These are phyloP conservation scores for Dentiscutata heterogama DNA, from an alignment of 371 early-diverging fungal genomes.

Conservation along the genomic window DNA sequence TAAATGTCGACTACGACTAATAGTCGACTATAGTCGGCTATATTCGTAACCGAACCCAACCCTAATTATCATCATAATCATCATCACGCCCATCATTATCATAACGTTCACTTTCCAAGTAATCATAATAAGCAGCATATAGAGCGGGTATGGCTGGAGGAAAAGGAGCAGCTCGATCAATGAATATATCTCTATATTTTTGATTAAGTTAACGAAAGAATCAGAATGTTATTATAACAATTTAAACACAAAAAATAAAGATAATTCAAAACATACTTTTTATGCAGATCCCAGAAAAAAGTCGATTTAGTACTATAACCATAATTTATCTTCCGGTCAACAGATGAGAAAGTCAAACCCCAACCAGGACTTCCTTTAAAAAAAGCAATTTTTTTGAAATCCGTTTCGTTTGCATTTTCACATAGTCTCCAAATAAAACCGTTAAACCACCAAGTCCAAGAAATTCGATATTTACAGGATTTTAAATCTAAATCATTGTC, in stretches of 20 bases:
- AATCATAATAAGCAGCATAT: neutral
- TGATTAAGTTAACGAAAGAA: neutral
- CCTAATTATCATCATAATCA: too few species aligned
- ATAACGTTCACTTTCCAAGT: too few species aligned
- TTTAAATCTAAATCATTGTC: neutral
- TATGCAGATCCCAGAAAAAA: slow-evolving; percentile 4
- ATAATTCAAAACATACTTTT: neutral
- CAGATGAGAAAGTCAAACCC: neutral
- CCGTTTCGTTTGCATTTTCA: neutral
- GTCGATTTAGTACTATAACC: neutral
- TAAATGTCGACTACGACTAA: too few species aligned
- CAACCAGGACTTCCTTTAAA: neutral
- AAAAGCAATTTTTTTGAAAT: neutral
- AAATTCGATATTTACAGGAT: slow-evolving; percentile 8
- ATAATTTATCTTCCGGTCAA: neutral
- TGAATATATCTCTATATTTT: slow-evolving; percentile 1
- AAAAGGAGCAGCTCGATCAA: neutral
- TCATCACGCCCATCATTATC: too few species aligned
- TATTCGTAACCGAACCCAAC: too few species aligned
- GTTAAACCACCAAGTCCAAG: neutral
- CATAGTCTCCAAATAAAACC: slow-evolving; percentile 10
- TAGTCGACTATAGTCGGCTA: too few species aligned
- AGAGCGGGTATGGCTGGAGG: slow-evolving; percentile 6
- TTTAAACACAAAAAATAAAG: neutral
- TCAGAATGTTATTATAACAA: neutral